Base-by-base conservation (phyloP, 768 basidiomycete genomes). In the Pleurotus cornucopiae region DNA sequence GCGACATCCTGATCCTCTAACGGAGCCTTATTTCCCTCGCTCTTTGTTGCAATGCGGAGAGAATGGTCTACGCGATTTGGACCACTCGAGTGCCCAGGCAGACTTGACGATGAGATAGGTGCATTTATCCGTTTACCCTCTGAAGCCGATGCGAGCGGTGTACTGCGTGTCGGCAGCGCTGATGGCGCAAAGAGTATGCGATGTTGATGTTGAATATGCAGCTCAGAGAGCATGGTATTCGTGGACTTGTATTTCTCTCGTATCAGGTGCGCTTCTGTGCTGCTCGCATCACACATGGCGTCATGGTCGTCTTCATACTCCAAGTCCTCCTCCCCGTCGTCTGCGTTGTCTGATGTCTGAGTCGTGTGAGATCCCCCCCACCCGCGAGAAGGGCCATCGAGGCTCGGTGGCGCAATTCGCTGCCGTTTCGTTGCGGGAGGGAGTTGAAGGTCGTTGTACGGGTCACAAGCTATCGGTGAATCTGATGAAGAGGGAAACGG, bases 151-250 rank as follows among this genome's bases (percentile, higher is more conserved):
- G 30, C 30, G 30, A 34, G 30, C 9, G 9, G 30, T 7, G 9
- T 34, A 34, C 30, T 34, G 9, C 30, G 30, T 11, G 11, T 9
- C 11, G 11, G 16, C 23, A 9, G 16, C 12, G 34, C 16, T 45
- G 49, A 40, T 1, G 48, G 54, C 38, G 61, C 49, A 40, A 76
- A 83, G 21, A 83, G 57, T 34, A 82, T 71, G 49, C 88, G 77
- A 63, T 88, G 85, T 54, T 86, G 82, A 60, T 87, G 78, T 20
- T 85, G 75, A 39, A 82, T 75, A 62, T 91, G 89, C 51, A 91
- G 66, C 62, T 90, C 83, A 56, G 86, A 83, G 38, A 92, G 79
- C 60, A 88, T 70, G 46, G 61, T 78, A 68, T 92, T 92, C 55
- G 80, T 73, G 30, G 74, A 71, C 64, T 79, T 78, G 71, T 91